phyloP scores from a whole-genome alignment of 441 rosid species.

The Raphanus hybrid region DNA sequence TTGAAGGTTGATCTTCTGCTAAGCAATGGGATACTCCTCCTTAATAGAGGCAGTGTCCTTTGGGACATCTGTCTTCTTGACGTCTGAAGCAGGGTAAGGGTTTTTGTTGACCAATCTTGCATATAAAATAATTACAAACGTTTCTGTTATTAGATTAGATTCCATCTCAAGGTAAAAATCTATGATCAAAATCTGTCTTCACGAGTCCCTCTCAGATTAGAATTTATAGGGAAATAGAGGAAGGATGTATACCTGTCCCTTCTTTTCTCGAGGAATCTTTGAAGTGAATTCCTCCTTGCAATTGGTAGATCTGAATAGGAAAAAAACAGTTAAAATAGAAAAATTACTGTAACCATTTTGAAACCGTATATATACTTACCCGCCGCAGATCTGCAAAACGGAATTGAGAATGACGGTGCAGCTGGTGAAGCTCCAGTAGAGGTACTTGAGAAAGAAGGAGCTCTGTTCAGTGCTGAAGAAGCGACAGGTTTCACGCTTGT shows the following conservation, averaged over 20 bases:
- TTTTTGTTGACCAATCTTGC: constrained; percentile 75
- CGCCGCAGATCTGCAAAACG: constrained; percentile 78
- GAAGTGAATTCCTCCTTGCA: constrained; percentile 90
- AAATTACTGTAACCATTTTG: constrained; percentile 2
- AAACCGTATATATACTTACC: constrained; percentile 47
- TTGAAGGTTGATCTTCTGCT: constrained; percentile 25
- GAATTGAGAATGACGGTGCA: constrained; percentile 48
- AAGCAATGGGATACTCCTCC: constrained; percentile 43
- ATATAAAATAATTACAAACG: background rate
- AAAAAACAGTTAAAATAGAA: constrained; percentile 24
- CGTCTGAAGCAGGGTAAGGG: constrained; percentile 63
- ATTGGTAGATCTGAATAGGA: constrained; percentile 70
- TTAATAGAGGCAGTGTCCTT: constrained; percentile 41
- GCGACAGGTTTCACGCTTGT: constrained; percentile 43
- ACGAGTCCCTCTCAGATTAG: no score
- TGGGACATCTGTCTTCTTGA: constrained; percentile 43
- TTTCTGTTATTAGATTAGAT: constrained; percentile 1
- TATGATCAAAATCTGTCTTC: constrained; percentile 10
- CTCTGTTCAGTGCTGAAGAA: constrained; percentile 75
- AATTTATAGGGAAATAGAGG: no score
- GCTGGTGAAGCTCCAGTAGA: constrained; percentile 64
- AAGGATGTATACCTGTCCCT: constrained; percentile 94
- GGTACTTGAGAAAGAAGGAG: constrained; percentile 83
- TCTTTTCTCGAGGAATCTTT: constrained; percentile 86
- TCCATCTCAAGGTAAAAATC: constrained; percentile 11